Percentiles rank a stretch among this genome's conserved stretches.
Conservation (phyloP, 192 early-diverging fungal species). For the Coemansia sp. region DNA sequence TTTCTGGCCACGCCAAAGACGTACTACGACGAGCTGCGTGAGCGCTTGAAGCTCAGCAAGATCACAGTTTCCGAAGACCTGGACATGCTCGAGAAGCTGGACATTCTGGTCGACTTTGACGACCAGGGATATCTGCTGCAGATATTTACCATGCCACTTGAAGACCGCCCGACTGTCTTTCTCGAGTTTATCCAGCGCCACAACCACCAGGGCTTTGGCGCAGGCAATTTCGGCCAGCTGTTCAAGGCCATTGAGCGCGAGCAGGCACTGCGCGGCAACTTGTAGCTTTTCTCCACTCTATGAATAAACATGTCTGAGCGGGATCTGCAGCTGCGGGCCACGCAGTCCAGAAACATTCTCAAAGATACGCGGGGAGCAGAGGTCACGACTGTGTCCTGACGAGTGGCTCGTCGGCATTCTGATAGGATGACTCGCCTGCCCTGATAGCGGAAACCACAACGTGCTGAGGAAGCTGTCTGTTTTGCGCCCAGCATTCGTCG, state of each 20-base stretch:
- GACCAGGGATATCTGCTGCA: constrained; percentile 95
- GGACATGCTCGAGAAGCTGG: constrained; percentile 74
- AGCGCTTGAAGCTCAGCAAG: constrained; percentile 67
- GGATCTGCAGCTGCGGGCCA: too few species aligned
- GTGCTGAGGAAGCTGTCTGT: too few species aligned
- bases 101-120: constrained; percentile 96
- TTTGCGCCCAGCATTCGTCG: too few species aligned
- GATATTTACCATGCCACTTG: constrained; percentile 87
- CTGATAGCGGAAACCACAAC: not conserved
- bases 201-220: constrained; percentile 91
- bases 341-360: too few species aligned
- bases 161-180: constrained; percentile 96
- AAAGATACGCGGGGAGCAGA: not conserved
- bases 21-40: constrained; percentile 86
- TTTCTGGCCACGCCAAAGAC: constrained; percentile 81
- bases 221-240: constrained; percentile 96
- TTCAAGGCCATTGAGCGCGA: constrained; percentile 96
- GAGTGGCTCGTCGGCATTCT: too few species aligned
- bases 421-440: too few species aligned
- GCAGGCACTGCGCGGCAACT: constrained; percentile 88
- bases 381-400: too few species aligned
- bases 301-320: not conserved
- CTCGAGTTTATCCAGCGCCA: constrained; percentile 96
- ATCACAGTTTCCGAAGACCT: constrained; percentile 80
- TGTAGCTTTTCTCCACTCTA: constrained; percentile 38